A percentile compares a stretch with the other conserved stretches of the same genome.
phyloP scores from a whole-genome alignment of 495 filamentous ascomycete genomes.

The Trichoderma reesei region DNA sequence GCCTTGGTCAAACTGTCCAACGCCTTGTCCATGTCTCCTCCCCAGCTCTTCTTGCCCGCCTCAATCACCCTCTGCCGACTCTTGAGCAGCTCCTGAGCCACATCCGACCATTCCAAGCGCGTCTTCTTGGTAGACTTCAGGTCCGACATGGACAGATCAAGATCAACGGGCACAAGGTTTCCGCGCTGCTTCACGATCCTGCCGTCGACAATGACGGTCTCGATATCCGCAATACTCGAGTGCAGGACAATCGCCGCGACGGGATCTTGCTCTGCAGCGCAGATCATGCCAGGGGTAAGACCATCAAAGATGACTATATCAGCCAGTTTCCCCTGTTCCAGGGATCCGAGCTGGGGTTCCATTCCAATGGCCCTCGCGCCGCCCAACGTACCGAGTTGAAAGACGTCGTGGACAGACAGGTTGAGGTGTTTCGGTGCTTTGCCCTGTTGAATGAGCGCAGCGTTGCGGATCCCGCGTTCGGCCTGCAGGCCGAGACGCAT shows the following conservation, averaged over 20 bases:
- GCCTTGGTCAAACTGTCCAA: neutral
- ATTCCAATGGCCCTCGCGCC: constrained; percentile 37
- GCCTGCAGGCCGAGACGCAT: constrained; percentile 35
- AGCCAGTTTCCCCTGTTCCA: constrained; percentile 35
- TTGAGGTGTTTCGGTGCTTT: constrained; percentile 23
- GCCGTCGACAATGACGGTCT: constrained; percentile 36
- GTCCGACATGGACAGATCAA: neutral
- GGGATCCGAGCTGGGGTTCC: constrained; percentile 33
- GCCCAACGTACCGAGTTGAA: constrained; percentile 39
- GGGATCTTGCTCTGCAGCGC: constrained; percentile 32
- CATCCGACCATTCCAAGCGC: constrained; percentile 1
- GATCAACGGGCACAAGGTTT: neutral
- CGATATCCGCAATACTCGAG: constrained; percentile 30
- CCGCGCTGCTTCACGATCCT: constrained; percentile 27
- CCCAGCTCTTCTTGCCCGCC: neutral
- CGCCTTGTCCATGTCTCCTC: neutral
- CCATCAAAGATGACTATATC: constrained; percentile 37
- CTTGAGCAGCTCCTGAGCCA: neutral
- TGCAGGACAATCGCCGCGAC: constrained; percentile 39
- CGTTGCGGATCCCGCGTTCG: constrained; percentile 24
- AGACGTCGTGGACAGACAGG: constrained; percentile 34
- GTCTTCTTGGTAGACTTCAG: neutral
- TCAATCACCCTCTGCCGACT: constrained; percentile 3
- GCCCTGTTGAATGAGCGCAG: constrained; percentile 20
- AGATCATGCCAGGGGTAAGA: constrained; percentile 30